phyloP scores from a whole-genome alignment of 1,139 yeast genomes.

The Petasospora rhodanensis region DNA sequence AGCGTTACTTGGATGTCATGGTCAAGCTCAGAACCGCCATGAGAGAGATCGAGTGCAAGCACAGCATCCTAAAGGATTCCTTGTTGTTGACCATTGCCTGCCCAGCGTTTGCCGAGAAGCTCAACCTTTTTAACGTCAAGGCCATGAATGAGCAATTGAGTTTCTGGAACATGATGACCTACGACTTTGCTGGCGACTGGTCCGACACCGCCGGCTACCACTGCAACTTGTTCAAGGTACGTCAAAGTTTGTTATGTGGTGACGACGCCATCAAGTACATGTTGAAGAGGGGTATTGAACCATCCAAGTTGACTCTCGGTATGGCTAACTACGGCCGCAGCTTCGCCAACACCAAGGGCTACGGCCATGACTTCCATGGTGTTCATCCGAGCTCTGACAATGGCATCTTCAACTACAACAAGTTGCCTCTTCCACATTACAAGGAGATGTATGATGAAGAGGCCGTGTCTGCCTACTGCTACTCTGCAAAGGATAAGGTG shows the following conservation, averaged over 20 bases:
- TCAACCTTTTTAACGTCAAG: slow-evolving; percentile 38
- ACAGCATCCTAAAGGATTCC: slow-evolving; percentile 27
- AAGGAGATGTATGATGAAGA: slow-evolving; percentile 47
- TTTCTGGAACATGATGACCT: slow-evolving; percentile 87
- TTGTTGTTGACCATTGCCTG: slow-evolving; percentile 67
- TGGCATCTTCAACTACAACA: slow-evolving; percentile 54
- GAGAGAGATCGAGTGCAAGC: slow-evolving; percentile 31
- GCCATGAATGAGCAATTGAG: slow-evolving; percentile 56
- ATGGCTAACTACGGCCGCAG: slow-evolving; percentile 86
- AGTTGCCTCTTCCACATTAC: slow-evolving; percentile 41
- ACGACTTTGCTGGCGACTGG: slow-evolving; percentile 85
- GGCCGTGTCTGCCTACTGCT: slow-evolving; percentile 57
- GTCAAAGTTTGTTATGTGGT: slow-evolving; percentile 44
- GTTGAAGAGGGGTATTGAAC: slow-evolving; percentile 36
- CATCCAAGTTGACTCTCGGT: slow-evolving; percentile 65
- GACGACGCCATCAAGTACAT: slow-evolving; percentile 48
- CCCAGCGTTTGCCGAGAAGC: slow-evolving; percentile 57
- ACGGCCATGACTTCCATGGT: slow-evolving; percentile 43
- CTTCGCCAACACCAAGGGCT: slow-evolving; percentile 44
- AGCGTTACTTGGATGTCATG: slow-evolving; percentile 42
- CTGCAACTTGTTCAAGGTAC: slow-evolving; percentile 52
- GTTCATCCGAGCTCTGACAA: slow-evolving; percentile 44
- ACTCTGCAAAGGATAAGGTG: slow-evolving; percentile 34
- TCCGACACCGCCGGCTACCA: slow-evolving; percentile 58
- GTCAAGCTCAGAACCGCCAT: slow-evolving; percentile 39